Evolutionary conservation across 2,329 filamentous ascomycete genomes (phyloP).

Genomic region (Fusarium staphyleae): DNA sequence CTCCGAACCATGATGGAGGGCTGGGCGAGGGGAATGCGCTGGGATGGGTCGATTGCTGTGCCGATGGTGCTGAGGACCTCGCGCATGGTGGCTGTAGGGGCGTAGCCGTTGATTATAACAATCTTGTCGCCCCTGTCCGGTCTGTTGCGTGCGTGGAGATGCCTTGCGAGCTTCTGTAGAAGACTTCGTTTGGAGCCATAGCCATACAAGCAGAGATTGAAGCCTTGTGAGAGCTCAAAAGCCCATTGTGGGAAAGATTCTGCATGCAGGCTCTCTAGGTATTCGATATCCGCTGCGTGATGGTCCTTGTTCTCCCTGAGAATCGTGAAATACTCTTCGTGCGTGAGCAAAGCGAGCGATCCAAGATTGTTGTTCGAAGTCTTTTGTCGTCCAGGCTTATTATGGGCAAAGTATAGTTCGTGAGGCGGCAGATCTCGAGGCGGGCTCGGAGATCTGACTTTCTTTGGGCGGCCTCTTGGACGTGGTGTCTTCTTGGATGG

Average conservation of each 20-base stretch:
- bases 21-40: conserved; percentile 64
- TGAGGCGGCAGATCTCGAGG: conserved; percentile 84
- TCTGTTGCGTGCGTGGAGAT: conserved; percentile 57
- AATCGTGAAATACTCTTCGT: conserved; percentile 85
- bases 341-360: conserved; percentile 77
- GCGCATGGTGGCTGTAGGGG: conserved; percentile 68
- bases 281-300: conserved; percentile 73
- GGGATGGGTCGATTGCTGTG: conserved; percentile 62
- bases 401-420: conserved; percentile 93
- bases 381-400: conserved; percentile 79
- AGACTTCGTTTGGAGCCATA: conserved; percentile 88
- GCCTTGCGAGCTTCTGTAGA: conserved; percentile 76
- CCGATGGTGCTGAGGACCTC: conserved; percentile 76
- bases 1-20: conserved; percentile 72
- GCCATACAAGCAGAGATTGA: conserved; percentile 90
- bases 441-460: conserved; percentile 73
- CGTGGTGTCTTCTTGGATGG: conserved; percentile 53
- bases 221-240: conserved; percentile 86
- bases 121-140: conserved; percentile 57
- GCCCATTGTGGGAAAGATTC: conserved; percentile 90
- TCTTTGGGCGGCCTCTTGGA: conserved; percentile 40
- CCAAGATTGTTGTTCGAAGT: conserved; percentile 87
- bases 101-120: conserved; percentile 87
- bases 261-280: conserved; percentile 76
- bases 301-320: conserved; percentile 70